Evolutionary conservation across 257 asterid genomes (phyloP).

Genomic region (Salvia rosmarinus): DNA sequence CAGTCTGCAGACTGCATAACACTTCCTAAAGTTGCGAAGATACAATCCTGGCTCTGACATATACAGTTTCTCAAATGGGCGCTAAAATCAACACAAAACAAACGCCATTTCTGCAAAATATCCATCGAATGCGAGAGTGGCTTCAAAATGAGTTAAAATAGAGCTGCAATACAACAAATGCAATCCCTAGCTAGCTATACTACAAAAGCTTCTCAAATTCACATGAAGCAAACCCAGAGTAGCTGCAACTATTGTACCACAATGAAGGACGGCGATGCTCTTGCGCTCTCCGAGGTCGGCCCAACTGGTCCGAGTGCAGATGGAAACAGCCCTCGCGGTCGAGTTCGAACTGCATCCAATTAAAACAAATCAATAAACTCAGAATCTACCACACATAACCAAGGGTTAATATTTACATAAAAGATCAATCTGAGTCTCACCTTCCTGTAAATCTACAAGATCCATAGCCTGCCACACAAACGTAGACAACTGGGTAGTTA

Average conservation of each 20-base stretch:
- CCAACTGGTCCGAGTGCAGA: constrained; percentile 66
- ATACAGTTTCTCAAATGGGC: not conserved
- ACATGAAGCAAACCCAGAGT: constrained; percentile 39
- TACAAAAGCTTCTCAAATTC: constrained; percentile 37
- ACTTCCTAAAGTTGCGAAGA: not conserved
- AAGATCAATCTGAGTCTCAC: constrained; percentile 43
- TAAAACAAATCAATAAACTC: not conserved
- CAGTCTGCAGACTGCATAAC: too few species aligned
- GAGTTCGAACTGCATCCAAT: constrained; percentile 52
- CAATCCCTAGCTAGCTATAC: constrained; percentile 21
- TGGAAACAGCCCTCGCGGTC: constrained; percentile 33
- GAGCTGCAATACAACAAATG: constrained; percentile 13
- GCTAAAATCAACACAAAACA: constrained; percentile 6
- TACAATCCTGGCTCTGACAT: constrained; percentile 10
- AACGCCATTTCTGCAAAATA: constrained; percentile 4
- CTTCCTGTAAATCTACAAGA: constrained; percentile 83
- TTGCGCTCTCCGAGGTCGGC: constrained; percentile 44
- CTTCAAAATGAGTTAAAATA: constrained; percentile 8
- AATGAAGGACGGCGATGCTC: constrained; percentile 18
- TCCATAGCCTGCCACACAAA: constrained; percentile 65
- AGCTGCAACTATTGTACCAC: constrained; percentile 41
- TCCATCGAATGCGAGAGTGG: constrained; percentile 4
- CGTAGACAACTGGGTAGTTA: constrained; percentile 3
- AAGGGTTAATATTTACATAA: not conserved
- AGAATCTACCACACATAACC: not conserved